phyloP scores from a whole-genome alignment of 2,329 filamentous ascomycete genomes.

The Phialophora macrospora region DNA sequence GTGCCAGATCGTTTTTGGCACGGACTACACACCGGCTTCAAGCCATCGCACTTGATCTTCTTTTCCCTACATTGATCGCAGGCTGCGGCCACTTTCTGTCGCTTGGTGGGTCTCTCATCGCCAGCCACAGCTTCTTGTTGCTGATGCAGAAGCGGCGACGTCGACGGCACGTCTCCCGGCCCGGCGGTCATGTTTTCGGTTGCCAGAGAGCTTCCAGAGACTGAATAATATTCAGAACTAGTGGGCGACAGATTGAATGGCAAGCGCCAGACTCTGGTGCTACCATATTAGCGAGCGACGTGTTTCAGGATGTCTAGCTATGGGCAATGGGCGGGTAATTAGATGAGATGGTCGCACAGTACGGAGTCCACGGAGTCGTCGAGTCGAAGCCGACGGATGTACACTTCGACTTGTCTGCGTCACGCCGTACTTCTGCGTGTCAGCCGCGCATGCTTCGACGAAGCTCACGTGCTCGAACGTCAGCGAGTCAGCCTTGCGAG shows the following conservation, averaged over 20 bases:
- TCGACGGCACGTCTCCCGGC: background rate
- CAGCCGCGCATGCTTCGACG: background rate
- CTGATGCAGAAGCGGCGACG: background rate
- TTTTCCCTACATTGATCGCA: conserved; percentile 49
- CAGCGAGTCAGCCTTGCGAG: background rate
- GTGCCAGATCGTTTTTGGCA: conserved; percentile 16
- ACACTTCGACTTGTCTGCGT: background rate
- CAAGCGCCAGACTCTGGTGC: background rate
- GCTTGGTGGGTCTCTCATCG: conserved; percentile 18
- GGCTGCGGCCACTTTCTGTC: conserved; percentile 36
- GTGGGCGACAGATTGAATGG: too few relatives aligned
- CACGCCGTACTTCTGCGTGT: background rate
- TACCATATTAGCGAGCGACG: background rate
- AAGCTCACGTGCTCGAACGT: background rate
- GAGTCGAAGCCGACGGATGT: background rate
- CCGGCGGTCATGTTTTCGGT: background rate
- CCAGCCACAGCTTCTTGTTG: background rate
- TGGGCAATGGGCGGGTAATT: background rate
- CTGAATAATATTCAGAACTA: background rate
- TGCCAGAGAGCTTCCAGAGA: background rate
- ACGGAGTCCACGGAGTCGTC: too few relatives aligned
- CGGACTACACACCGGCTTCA: conserved; percentile 38
- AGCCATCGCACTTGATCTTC: conserved; percentile 50
- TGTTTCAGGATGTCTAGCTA: background rate
- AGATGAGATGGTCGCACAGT: background rate